phyloP scores from a whole-genome alignment of 129 eudicot genomes.

The Escallonia herrerae region DNA sequence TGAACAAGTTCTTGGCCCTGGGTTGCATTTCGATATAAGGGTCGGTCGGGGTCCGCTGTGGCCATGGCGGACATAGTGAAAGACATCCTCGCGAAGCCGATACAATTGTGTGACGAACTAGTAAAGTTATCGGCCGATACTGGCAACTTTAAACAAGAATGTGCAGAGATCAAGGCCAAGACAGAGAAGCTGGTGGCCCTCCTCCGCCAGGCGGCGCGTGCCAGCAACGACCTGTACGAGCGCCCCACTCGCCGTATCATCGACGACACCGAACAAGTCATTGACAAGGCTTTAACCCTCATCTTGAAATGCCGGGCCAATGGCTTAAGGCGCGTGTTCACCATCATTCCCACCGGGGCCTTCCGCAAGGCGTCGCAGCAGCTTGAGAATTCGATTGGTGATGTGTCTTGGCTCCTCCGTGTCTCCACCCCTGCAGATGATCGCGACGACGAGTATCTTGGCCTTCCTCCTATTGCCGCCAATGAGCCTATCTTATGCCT shows the following conservation, averaged over 20 bases:
- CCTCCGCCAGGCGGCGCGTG: slow-evolving; percentile 48
- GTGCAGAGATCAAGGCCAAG: slow-evolving; percentile 41
- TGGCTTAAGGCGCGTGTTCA: slow-evolving; percentile 33
- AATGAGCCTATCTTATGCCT: slow-evolving; percentile 24
- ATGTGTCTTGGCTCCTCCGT: slow-evolving; percentile 21
- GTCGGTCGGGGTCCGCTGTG: not conserved
- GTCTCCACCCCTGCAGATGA: slow-evolving; percentile 16
- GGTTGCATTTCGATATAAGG: too few relatives aligned
- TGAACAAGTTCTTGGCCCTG: too few relatives aligned
- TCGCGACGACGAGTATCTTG: slow-evolving; percentile 13
- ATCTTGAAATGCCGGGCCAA: slow-evolving; percentile 30
- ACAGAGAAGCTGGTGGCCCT: slow-evolving; percentile 37
- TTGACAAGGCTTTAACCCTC: slow-evolving; percentile 26
- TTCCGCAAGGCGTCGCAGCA: slow-evolving; percentile 19
- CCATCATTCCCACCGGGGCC: slow-evolving; percentile 29
- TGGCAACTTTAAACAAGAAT: slow-evolving; percentile 28
- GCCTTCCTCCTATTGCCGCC: slow-evolving; percentile 21
- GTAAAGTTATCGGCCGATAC: slow-evolving; percentile 31
- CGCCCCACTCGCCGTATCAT: slow-evolving; percentile 41
- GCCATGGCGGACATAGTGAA: slow-evolving; percentile 35
- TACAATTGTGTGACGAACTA: slow-evolving; percentile 29
- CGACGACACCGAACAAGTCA: slow-evolving; percentile 39
- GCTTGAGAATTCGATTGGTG: slow-evolving; percentile 22
- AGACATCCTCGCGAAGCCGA: slow-evolving; percentile 32
- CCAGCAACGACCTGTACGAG: slow-evolving; percentile 41